These are phyloP conservation scores for Penicillium sp. DNA, from an alignment of 2,329 filamentous ascomycete genomes.

Conservation along the genomic window DNA sequence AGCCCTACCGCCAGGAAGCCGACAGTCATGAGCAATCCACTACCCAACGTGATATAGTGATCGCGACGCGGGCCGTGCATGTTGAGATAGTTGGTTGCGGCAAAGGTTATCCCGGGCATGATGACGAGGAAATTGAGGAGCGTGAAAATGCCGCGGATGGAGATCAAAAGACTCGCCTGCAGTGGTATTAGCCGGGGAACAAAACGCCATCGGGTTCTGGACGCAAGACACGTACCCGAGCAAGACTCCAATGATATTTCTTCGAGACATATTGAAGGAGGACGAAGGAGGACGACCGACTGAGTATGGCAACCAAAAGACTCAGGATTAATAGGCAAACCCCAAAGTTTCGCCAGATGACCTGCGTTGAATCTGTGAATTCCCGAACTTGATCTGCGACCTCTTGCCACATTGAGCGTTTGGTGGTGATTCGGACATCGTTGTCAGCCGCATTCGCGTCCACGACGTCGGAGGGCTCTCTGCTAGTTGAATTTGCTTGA, in stretches of 20 bases:
- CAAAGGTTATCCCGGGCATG: conserved; percentile 17
- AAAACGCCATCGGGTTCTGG: too few species aligned
- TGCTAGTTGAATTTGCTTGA: not conserved
- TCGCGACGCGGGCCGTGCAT: conserved; percentile 20
- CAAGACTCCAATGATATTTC: conserved; percentile 26
- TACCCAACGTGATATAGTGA: conserved; percentile 16
- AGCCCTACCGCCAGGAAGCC: conserved; percentile 17
- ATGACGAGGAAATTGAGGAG: conserved; percentile 19
- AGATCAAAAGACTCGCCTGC: conserved; percentile 26
- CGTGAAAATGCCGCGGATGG: conserved; percentile 20
- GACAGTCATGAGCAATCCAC: conserved; percentile 15
- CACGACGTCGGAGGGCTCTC: not conserved
- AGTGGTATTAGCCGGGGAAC: not conserved
- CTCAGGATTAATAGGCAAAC: conserved; percentile 18
- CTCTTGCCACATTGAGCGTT: conserved; percentile 7
- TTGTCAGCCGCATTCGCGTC: not conserved
- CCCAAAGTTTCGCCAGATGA: conserved; percentile 21
- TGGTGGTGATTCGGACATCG: not conserved
- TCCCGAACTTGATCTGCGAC: conserved; percentile 12
- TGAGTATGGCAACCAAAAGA: conserved; percentile 20
- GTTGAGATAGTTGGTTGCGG: conserved; percentile 13
- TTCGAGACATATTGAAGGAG: conserved; percentile 28
- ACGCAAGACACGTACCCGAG: conserved; percentile 14
- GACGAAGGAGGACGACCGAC: conserved; percentile 17
- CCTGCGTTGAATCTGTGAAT: conserved; percentile 18